A percentile compares a stretch with the other conserved stretches of the same genome.
These are phyloP conservation scores for Fusarium sp. DNA, from an alignment of 2,329 filamentous ascomycete genomes.

Conservation along the genomic window DNA sequence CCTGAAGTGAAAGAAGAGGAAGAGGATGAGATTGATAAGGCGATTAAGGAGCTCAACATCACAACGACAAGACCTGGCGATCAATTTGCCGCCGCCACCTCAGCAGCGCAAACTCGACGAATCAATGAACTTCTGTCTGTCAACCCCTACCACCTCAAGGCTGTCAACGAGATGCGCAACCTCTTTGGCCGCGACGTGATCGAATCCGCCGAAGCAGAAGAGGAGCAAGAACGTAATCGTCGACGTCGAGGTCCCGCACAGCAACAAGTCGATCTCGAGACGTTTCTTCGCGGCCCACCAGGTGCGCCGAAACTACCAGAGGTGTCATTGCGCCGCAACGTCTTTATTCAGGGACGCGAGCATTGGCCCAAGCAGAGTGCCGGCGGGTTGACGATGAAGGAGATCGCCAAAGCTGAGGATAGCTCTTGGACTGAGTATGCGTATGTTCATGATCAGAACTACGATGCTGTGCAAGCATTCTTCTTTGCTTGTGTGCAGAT, in stretches of 20 bases:
- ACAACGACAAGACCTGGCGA: slow-evolving; percentile 33
- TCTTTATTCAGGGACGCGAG: slow-evolving; percentile 89
- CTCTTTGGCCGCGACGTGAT: slow-evolving; percentile 72
- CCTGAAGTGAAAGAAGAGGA: slow-evolving; percentile 48
- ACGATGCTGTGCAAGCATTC: slow-evolving; percentile 80
- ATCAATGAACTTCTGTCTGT: slow-evolving; percentile 63
- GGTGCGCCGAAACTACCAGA: slow-evolving; percentile 75
- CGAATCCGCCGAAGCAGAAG: slow-evolving; percentile 66
- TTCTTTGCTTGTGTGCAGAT: slow-evolving; percentile 89
- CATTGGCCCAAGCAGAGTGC: slow-evolving; percentile 86
- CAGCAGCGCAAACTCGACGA: slow-evolving; percentile 39
- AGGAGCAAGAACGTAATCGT: slow-evolving; percentile 60
- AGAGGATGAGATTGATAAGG: slow-evolving; percentile 70
- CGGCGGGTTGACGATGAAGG: slow-evolving; percentile 87
- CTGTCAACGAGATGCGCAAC: slow-evolving; percentile 88
- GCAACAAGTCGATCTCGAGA: slow-evolving; percentile 71
- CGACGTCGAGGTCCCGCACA: slow-evolving; percentile 55
- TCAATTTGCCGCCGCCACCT: not conserved
- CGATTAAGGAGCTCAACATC: slow-evolving; percentile 65
- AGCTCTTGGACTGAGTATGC: slow-evolving; percentile 78
- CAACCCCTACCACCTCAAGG: slow-evolving; percentile 81
- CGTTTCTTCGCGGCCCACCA: slow-evolving; percentile 68
- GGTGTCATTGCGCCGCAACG: slow-evolving; percentile 80
- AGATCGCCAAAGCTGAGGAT: slow-evolving; percentile 58
- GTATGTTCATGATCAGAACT: slow-evolving; percentile 81